A percentile compares a stretch with the other conserved stretches of the same genome.
Conservation (phyloP, 108 stramenopile genomes). For the Nannochloropsis gaditana region DNA sequence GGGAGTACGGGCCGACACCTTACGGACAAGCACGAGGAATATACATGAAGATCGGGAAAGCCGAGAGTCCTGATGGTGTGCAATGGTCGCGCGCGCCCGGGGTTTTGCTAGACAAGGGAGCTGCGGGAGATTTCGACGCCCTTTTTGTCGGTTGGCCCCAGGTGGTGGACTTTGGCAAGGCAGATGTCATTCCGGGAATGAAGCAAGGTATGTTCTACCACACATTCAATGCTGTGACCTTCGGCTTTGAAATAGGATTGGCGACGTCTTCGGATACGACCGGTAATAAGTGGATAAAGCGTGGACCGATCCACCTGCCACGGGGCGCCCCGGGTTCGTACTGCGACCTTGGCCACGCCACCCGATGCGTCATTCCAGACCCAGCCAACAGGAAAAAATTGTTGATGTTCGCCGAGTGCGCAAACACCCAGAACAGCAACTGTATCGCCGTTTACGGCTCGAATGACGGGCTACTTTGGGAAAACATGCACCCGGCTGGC, state of each 20-base stretch:
- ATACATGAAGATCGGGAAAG: slow-evolving; percentile 8
- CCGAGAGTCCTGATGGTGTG: slow-evolving; percentile 1
- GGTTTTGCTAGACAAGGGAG: not conserved
- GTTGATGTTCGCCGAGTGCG: slow-evolving; percentile 7
- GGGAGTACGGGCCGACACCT: not conserved
- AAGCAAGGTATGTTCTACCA: slow-evolving; percentile 17
- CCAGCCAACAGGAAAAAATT: not conserved
- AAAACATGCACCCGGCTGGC: not conserved
- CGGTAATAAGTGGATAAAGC: not conserved
- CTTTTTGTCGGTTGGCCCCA: slow-evolving; percentile 14
- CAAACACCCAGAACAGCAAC: not conserved
- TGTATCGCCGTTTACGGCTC: not conserved
- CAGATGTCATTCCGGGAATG: not conserved
- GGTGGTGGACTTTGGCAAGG: not conserved
- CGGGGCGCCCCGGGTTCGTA: not conserved
- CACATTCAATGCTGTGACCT: not conserved
- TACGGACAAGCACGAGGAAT: slow-evolving; percentile 17
- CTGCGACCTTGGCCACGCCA: not conserved
- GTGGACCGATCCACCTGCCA: not conserved
- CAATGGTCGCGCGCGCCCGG: not conserved
- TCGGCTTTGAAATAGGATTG: not conserved
- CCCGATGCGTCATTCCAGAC: slow-evolving; percentile 16
- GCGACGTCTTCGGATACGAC: not conserved
- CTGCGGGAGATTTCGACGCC: not conserved
- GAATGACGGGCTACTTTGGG: not conserved